Evolutionary conservation across 495 filamentous ascomycete species (phyloP).

Genomic region (Parathielavia hyrcaniae): DNA sequence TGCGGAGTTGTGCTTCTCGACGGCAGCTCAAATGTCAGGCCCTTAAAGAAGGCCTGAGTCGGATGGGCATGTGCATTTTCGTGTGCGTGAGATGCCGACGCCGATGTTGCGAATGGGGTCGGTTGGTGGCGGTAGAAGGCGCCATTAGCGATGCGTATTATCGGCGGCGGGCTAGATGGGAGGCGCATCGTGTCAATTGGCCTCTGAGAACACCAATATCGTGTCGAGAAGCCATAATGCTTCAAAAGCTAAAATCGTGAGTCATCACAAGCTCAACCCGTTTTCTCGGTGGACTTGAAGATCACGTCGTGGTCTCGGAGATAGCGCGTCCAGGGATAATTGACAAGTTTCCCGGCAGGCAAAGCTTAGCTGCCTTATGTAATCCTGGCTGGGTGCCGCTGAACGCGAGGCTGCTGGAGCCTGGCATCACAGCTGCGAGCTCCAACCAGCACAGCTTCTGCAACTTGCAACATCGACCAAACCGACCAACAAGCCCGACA

Average conservation of each 20-base stretch:
- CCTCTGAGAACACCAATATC: neutral
- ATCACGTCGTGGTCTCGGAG: constrained; percentile 6
- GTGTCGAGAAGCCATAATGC: neutral
- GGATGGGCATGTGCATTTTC: constrained; percentile 14
- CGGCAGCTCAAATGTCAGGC: constrained; percentile 60
- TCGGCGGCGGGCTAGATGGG: constrained; percentile 40
- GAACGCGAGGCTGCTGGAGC: constrained; percentile 42
- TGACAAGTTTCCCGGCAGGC: neutral
- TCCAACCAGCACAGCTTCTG: constrained; percentile 5
- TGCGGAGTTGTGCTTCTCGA: constrained; percentile 43
- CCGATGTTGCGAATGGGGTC: constrained; percentile 14
- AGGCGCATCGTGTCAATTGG: constrained; percentile 34
- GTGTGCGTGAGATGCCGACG: neutral
- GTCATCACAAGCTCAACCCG: constrained; percentile 6
- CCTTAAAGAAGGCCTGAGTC: constrained; percentile 61
- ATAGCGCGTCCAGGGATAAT: constrained; percentile 5
- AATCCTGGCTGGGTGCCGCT: constrained; percentile 7
- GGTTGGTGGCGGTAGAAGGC: constrained; percentile 81
- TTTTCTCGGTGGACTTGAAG: neutral
- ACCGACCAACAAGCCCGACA: neutral
- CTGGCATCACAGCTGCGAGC: constrained; percentile 23
- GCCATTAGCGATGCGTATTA: constrained; percentile 66
- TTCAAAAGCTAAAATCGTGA: neutral
- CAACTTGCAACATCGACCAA: constrained; percentile 2
- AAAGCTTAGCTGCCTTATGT: neutral